phyloP scores from a whole-genome alignment of 208 protist genomes.

The Trypanosoma avium region DNA sequence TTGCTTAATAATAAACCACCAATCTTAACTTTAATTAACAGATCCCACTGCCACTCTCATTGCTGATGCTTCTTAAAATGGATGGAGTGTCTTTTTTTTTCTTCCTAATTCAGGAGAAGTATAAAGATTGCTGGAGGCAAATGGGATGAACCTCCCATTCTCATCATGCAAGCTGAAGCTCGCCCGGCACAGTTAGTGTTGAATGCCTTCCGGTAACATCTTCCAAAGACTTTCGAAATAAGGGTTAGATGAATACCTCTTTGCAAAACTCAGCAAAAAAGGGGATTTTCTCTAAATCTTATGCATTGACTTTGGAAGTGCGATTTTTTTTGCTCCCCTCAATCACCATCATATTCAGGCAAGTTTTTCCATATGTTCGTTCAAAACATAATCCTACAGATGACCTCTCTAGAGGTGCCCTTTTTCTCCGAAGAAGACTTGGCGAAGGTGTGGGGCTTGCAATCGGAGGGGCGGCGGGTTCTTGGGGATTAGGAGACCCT shows the following conservation, averaged over 20 bases:
- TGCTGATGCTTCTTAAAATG: constrained; percentile 15
- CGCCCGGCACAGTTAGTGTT: constrained; percentile 5
- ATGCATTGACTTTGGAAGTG: background rate
- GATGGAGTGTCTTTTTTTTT: constrained; percentile 19
- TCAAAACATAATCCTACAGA: no score
- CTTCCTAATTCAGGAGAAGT: constrained; percentile 7
- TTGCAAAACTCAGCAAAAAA: background rate
- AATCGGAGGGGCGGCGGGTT: no score
- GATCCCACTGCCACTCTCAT: background rate
- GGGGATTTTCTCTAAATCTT: background rate
- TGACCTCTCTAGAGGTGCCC: no score
- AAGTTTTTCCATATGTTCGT: no score
- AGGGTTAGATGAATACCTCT: background rate
- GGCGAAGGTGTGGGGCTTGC: no score
- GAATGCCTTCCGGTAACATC: background rate
- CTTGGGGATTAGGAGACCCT: no score
- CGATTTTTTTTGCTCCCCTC: no score
- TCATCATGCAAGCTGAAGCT: constrained; percentile 22
- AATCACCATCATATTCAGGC: no score
- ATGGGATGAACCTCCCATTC: constrained; percentile 6
- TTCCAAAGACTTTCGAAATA: background rate
- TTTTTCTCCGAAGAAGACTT: no score
- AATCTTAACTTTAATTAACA: background rate
- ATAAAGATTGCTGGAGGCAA: background rate
- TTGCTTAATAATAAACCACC: background rate